Base-by-base conservation (phyloP, 2,329 filamentous ascomycete species). In the Phyllosticta ampelicida region DNA sequence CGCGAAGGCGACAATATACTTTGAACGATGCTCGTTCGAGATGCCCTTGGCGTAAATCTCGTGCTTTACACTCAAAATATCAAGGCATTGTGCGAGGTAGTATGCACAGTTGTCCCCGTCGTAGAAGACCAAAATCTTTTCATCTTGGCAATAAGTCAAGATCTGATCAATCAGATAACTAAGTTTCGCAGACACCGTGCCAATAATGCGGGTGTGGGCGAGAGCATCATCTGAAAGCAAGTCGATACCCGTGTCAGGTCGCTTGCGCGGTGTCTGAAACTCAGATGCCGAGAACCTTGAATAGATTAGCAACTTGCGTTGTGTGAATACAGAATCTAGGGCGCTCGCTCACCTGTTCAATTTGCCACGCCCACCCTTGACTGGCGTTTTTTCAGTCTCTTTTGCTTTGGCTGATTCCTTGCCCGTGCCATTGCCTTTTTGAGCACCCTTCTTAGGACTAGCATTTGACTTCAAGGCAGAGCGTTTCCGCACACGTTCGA, bases 51-150 rank as follows among this genome's bases (percentile, higher is more conserved):
- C 83, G 64, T 90, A 90, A 54, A 85, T 84, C 19, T 84, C 78
- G 62, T 84, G 83, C 30, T 82, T 78, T 53, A 86, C 72, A 9
- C 81, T 78, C 1, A 86, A 71, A 29, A 92, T 78, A 63, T 96
- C 91, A 0, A 97, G 78, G 28, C 86, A 84, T 67, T 90, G 85
- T 0, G 89, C 87, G 48, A 96, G 81, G 73, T 95, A 96, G 70
- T 83, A 95, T 1, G 90, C 91, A 1, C 87, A 80, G 64, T 95
- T 92, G 61, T 94, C 87, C 29, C 87, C 86, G 61, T 95, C 90
- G 69, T 96, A 96, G 70, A 97, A 97, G 9, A 96, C 81, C 55
- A 96, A 83, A 3, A 95, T 94, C 71, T 96, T 95, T 66, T 96
- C 90, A 0, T 80, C 73, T 0, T 78, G 71, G 56, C 94, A 83